Evolutionary conservation across 129 eudicot species (phyloP), one percentile per base, ranked within the genome.

Genomic region (Artemisia argyi): DNA sequence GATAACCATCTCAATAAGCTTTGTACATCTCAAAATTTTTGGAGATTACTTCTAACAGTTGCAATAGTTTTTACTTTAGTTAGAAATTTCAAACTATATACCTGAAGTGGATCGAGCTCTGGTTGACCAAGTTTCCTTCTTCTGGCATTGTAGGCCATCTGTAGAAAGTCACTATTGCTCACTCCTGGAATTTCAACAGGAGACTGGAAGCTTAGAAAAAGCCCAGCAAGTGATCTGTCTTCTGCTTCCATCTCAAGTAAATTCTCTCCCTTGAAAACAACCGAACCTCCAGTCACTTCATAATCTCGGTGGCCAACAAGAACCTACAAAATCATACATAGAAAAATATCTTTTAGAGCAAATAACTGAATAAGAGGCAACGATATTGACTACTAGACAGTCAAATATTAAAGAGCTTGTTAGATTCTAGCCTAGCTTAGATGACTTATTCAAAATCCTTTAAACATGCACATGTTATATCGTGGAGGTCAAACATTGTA

Each of bases 111-210:
- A 65, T 90, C 91, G 76, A 90, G 88, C 69, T 95, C 97, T 0
- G 92, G 86, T 48, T 61, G 85, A 49, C 96, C 95, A 81, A 86
- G 96, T 74, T 95, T 88, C 80, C 85, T 84, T 80, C 88, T 84
- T 35, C 89, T 87, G 22, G 99, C 99, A 88, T 95, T 95, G 71
- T 86, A 95, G 9, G 99, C 99, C 99, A 95, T 95, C 50, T 81
- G 85, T 53, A 95, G 70, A 84, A 95, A 95, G 71, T 95, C 96
- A 70, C 83, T 85, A 74, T 95, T 95, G 83, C 96, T 90, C 10
- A 95, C 99, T 57, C 99, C 99, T 32, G 99, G 99, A 65, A 95
- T 95, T 79, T 84, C 99, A 77, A 90, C 89, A 15, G 99, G 99
- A 22, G 99, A 86, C 82, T 95, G 99, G 71, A 95, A 95, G 80